phyloP scores from a whole-genome alignment of 2,329 filamentous ascomycete genomes.

The Lomentospora prolificans region DNA sequence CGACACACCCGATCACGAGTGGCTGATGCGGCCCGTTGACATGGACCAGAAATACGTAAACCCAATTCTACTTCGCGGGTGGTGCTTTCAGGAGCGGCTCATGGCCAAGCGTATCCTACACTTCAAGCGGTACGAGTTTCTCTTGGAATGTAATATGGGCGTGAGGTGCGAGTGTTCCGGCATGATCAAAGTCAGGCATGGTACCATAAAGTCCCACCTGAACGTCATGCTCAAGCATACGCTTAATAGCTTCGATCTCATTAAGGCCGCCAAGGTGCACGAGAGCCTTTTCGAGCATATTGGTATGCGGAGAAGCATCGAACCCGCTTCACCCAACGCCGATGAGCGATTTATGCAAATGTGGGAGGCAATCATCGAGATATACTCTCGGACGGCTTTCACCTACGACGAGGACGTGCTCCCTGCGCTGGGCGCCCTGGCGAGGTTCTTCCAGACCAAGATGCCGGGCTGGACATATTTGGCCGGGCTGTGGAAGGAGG shows the following conservation, averaged over 20 bases:
- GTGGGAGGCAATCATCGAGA: background rate
- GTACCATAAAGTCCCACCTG: constrained; percentile 11
- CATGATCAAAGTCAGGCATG: constrained; percentile 1
- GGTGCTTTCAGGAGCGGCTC: constrained; percentile 21
- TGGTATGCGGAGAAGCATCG: background rate
- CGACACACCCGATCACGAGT: constrained; percentile 6
- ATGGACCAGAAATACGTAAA: constrained; percentile 4
- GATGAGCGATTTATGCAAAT: background rate
- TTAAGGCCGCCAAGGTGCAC: constrained; percentile 14
- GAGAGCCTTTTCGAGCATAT: constrained; percentile 17
- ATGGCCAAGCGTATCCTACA: constrained; percentile 19
- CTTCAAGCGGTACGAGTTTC: constrained; percentile 17
- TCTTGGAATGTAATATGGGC: constrained; percentile 16
- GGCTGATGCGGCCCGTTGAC: constrained; percentile 2
- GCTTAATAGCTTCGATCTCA: background rate
- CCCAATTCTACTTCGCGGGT: constrained; percentile 17
- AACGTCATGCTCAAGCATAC: constrained; percentile 11
- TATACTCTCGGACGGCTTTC: constrained; percentile 6
- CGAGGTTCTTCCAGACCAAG: constrained; percentile 12
- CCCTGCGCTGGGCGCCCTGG: constrained; percentile 17
- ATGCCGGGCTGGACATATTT: constrained; percentile 14
- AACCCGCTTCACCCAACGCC: constrained; percentile 11
- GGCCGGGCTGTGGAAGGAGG: constrained; percentile 17
- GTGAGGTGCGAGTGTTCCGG: constrained; percentile 18
- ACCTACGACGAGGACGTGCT: constrained; percentile 15